Conservation (phyloP, 192 early-diverging fungal species). For the Backusella australiensis region DNA sequence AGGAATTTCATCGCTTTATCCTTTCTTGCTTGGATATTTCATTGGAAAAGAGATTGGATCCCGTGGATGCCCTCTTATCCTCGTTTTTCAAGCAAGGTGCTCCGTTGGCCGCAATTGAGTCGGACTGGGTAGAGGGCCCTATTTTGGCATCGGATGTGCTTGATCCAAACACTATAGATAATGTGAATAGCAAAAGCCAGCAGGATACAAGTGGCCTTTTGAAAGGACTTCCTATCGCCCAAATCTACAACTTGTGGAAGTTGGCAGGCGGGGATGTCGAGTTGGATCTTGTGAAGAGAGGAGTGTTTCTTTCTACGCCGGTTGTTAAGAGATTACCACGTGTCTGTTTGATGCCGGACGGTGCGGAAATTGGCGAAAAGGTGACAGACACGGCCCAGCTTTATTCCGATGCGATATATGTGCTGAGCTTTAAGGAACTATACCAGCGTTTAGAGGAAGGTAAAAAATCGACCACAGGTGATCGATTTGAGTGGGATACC, state of each 20-base stretch:
- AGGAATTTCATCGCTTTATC: slow-evolving; percentile 27
- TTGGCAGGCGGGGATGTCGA: slow-evolving; percentile 65
- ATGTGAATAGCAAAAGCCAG: slow-evolving; percentile 3
- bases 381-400: slow-evolving; percentile 43
- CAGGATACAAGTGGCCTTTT: slow-evolving; percentile 12
- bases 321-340: slow-evolving; percentile 55
- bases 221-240: slow-evolving; percentile 42
- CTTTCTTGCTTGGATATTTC: slow-evolving; percentile 27
- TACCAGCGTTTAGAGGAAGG: slow-evolving; percentile 39
- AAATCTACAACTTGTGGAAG: slow-evolving; percentile 64
- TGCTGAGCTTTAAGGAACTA: slow-evolving; percentile 49
- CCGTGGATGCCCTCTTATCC: slow-evolving; percentile 33
- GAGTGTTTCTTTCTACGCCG: slow-evolving; percentile 46
- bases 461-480: slow-evolving; percentile 15
- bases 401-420: slow-evolving; percentile 47
- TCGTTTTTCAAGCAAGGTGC: slow-evolving; percentile 21
- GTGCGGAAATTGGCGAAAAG: slow-evolving; percentile 35
- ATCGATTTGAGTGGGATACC: slow-evolving; percentile 51
- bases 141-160: slow-evolving; percentile 42
- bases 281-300: slow-evolving; percentile 47
- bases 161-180: slow-evolving; percentile 36
- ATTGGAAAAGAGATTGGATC: slow-evolving; percentile 15
- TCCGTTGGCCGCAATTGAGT: neutral
- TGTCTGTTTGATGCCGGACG: slow-evolving; percentile 38
- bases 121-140: slow-evolving; percentile 32